Conservation (phyloP, 2,329 filamentous ascomycete genomes). For the Trichoderma sp. region DNA sequence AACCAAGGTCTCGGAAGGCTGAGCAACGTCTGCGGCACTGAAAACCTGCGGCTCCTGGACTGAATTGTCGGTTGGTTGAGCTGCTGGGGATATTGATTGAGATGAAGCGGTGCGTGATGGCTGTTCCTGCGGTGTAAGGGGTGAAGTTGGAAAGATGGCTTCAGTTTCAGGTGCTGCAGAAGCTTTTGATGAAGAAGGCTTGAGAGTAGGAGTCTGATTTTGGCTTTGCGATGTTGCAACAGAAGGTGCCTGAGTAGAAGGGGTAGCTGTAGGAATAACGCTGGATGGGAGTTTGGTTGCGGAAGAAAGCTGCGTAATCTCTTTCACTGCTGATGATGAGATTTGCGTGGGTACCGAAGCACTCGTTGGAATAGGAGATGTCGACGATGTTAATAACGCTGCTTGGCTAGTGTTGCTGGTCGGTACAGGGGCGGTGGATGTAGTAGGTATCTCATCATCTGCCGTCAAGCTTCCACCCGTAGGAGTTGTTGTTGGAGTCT, state of each 20-base stretch:
- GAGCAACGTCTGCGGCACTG: slow-evolving; percentile 1
- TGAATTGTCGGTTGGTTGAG: slow-evolving; percentile 3
- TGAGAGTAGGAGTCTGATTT: slow-evolving; percentile 26
- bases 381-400: background rate
- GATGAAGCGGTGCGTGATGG: background rate
- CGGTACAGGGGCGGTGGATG: background rate
- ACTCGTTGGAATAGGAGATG: background rate
- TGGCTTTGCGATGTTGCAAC: background rate
- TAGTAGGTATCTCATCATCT: background rate
- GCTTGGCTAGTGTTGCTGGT: background rate
- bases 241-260: background rate
- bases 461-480: background rate
- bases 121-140: background rate
- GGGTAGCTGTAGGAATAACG: background rate
- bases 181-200: background rate
- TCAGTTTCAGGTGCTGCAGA: background rate
- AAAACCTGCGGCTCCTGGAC: slow-evolving; percentile 1
- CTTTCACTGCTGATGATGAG: background rate
- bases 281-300: background rate
- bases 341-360: slow-evolving; percentile 1
- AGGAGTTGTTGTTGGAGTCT: background rate
- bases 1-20: background rate
- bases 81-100: background rate
- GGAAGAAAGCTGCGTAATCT: background rate
- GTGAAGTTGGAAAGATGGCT: background rate